Evolutionary conservation across 768 basidiomycete species (phyloP).

Genomic region (Trametes punicea): DNA sequence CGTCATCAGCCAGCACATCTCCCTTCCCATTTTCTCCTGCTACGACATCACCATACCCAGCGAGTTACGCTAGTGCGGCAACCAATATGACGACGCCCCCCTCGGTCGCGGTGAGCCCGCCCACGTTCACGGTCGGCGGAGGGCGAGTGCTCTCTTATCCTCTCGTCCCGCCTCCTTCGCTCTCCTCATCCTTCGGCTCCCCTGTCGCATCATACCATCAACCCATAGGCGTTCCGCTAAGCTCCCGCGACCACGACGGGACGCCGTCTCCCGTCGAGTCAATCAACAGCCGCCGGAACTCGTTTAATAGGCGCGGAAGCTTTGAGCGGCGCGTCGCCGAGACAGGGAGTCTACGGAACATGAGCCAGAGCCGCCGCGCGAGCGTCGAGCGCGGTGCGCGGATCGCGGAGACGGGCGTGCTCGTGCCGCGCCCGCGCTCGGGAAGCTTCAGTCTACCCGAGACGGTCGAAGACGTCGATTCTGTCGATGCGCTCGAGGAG

Average conservation of each 20-base stretch:
- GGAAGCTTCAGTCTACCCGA: constrained; percentile 13
- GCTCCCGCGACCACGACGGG: constrained; percentile 10
- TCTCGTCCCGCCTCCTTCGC: constrained; percentile 70
- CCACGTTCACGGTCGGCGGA: constrained; percentile 33
- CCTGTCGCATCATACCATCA: constrained; percentile 14
- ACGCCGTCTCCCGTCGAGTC: constrained; percentile 22
- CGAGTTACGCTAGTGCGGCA: constrained; percentile 53
- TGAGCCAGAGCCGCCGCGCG: constrained; percentile 46
- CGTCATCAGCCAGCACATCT: constrained; percentile 60
- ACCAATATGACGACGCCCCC: constrained; percentile 76
- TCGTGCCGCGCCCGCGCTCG: constrained; percentile 37
- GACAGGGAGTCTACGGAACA: constrained; percentile 26
- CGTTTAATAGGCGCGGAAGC: constrained; percentile 32
- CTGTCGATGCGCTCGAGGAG: background rate
- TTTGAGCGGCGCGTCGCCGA: constrained; percentile 31
- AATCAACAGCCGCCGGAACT: constrained; percentile 34
- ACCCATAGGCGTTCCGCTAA: background rate
- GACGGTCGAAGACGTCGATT: constrained; percentile 5
- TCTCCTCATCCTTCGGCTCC: constrained; percentile 47
- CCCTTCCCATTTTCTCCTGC: constrained; percentile 68
- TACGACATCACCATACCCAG: constrained; percentile 46
- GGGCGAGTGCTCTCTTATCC: constrained; percentile 64
- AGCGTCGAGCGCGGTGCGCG: constrained; percentile 64
- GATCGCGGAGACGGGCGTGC: constrained; percentile 64
- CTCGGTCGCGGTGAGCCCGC: constrained; percentile 45